Conservation (phyloP, 1,139 yeast genomes). For the Kodamaea alishanica region DNA sequence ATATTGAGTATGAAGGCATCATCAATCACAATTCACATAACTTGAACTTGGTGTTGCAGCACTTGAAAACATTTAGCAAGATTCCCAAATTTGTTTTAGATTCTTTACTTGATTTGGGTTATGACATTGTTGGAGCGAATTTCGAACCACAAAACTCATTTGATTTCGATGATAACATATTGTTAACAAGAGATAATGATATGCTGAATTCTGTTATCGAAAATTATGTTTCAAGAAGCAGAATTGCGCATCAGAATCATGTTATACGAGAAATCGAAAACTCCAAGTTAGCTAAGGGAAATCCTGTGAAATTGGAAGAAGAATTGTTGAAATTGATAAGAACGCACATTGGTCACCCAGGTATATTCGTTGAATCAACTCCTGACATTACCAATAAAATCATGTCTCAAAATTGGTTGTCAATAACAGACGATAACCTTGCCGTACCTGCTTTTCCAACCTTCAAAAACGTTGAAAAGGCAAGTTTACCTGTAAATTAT, state of each 20-base stretch:
- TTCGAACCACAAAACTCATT: conserved; percentile 11
- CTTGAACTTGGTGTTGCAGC: conserved; percentile 39
- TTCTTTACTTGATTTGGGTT: conserved; percentile 21
- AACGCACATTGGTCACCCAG: conserved; percentile 60
- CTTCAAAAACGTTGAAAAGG: conserved; percentile 61
- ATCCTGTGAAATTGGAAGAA: conserved; percentile 18
- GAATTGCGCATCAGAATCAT: conserved; percentile 24
- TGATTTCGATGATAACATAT: conserved; percentile 12
- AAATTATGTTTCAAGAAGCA: conserved; percentile 22
- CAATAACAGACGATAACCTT: conserved; percentile 19
- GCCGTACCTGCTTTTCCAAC: conserved; percentile 47
- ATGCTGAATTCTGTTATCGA: conserved; percentile 27
- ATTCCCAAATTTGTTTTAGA: conserved; percentile 49
- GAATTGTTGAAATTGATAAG: conserved; percentile 30
- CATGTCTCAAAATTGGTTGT: conserved; percentile 25
- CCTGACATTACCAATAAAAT: conserved; percentile 56
- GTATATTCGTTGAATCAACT: conserved; percentile 44
- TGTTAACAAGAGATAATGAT: conserved; percentile 24
- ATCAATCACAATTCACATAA: conserved; percentile 39
- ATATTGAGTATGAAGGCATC: conserved; percentile 49
- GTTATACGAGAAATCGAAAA: conserved; percentile 15
- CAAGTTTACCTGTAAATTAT: conserved; percentile 35
- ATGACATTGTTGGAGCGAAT: conserved; percentile 25
- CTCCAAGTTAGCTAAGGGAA: conserved; percentile 7
- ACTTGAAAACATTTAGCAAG: conserved; percentile 39